Evolutionary conservation across 139 green algal genomes (phyloP).

Genomic region (Volvox reticuliferus): DNA sequence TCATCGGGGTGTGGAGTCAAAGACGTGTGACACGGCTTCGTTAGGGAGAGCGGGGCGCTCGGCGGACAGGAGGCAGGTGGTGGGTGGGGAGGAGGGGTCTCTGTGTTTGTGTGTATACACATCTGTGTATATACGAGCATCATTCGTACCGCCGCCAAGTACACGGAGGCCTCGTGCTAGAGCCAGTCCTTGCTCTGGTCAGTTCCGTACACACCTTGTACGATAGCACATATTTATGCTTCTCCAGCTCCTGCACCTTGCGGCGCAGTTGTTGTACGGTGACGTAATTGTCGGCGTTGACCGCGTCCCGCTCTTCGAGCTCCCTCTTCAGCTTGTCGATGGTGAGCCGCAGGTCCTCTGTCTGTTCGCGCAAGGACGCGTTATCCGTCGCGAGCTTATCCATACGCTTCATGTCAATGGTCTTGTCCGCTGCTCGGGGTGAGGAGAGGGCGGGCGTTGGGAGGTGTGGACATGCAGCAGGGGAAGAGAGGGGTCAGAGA

Average conservation of each 20-base stretch:
- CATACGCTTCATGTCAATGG: conserved; percentile 48
- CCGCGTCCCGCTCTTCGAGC: conserved; percentile 67
- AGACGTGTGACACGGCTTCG: too few relatives aligned
- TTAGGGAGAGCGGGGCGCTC: too few relatives aligned
- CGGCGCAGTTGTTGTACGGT: conserved; percentile 63
- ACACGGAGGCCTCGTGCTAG: too few relatives aligned
- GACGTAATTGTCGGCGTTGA: conserved; percentile 69
- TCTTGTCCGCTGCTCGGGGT: conserved; percentile 43
- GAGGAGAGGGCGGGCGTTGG: neutral
- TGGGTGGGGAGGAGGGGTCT: neutral
- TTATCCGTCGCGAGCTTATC: conserved; percentile 53
- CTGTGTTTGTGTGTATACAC: neutral
- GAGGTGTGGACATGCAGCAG: neutral
- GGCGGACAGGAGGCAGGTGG: neutral
- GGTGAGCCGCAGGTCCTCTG: conserved; percentile 51
- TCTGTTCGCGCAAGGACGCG: conserved; percentile 27
- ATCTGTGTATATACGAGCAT: neutral
- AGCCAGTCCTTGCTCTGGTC: too few relatives aligned
- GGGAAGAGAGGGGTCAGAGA: neutral
- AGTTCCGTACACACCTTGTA: conserved; percentile 54
- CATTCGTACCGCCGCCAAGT: too few relatives aligned
- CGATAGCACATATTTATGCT: conserved; percentile 75
- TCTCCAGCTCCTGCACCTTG: conserved; percentile 70
- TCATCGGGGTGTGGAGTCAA: neutral
- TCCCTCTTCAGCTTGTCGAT: conserved; percentile 61